Evolutionary conservation across 108 stramenopile genomes (phyloP), one percentile per base, ranked within the genome.

Genomic region (Fragilaria radians): DNA sequence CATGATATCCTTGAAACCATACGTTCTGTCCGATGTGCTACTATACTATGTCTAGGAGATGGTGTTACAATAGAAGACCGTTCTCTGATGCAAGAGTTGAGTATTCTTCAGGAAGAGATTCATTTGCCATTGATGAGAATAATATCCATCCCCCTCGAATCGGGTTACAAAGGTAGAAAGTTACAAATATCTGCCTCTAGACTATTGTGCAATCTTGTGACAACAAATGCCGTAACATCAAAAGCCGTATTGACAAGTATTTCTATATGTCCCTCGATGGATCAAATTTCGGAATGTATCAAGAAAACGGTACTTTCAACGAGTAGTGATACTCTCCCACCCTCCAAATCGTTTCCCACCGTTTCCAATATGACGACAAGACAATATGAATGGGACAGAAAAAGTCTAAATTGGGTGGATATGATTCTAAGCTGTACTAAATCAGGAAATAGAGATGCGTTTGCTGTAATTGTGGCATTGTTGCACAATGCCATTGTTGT

Each of bases 171-270:
- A n/a, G n/a, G n/a, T 65, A 31, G 54, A 29, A 77, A 82, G 46
- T 77, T 66, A 19, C 76, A 68, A 1, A 18, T 82, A 9, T 62
- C 73, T 21, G 76, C 83, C 25, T 81, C 91, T 23, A 63, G 67
- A 32, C 59, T 88, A 18, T 57, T 88, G 27, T 64, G 78, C 62
- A 92, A 92, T 70, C 57, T 92, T 5, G 77, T 86, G 3, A 92
- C 91, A 14, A 65, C 67, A 26, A 88, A 88, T 50, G 57, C 56
- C 0, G 45, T 54, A 4, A 71, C 85, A 22, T 74, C 80, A 5
- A 36, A 56, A 25, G 52, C 54, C 5, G 54, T 87, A 18, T 52
- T 73, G 46, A 49, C 52, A 23, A 67, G 65, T 36, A 30, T 86
- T 14, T 60, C 67, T 23, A 57, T 81, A n/a, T 71, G 79, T 3